Conservation (phyloP, 257 asterid genomes). For the Nicotiana tomentosiformis region DNA sequence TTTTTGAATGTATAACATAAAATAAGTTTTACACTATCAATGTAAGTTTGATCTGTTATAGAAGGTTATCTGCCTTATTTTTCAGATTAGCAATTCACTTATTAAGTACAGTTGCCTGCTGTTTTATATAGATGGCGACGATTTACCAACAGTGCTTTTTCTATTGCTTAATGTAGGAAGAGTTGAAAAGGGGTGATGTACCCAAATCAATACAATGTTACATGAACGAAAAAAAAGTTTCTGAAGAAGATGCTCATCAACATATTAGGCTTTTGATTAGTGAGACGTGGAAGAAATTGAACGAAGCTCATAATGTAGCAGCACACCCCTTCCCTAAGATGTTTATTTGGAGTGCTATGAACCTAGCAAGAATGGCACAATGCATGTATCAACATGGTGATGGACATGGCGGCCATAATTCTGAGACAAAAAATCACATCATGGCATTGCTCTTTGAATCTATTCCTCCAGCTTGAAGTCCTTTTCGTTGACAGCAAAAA, state of each 20-base stretch:
- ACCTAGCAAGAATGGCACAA: conserved; percentile 46
- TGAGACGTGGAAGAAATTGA: conserved; percentile 35
- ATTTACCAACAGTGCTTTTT: not conserved
- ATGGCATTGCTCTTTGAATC: conserved; percentile 28
- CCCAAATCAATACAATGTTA: conserved; percentile 36
- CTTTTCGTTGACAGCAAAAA: not conserved
- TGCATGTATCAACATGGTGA: conserved; percentile 53
- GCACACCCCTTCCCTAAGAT: conserved; percentile 10
- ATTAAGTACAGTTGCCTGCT: not conserved
- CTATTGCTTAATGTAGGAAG: not conserved
- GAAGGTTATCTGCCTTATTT: not conserved
- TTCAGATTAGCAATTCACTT: not conserved
- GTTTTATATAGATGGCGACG: too few species aligned
- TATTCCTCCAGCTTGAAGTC: conserved; percentile 6
- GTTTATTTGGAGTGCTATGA: conserved; percentile 21
- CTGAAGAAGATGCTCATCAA: conserved; percentile 23
- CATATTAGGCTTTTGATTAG: conserved; percentile 11
- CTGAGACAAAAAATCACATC: conserved; percentile 16
- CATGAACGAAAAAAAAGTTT: conserved; percentile 35
- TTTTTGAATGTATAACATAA: not conserved
- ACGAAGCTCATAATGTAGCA: conserved; percentile 3
- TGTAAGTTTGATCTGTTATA: not conserved
- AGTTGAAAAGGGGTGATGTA: conserved; percentile 26
- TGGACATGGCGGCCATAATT: conserved; percentile 38
- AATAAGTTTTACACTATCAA: not conserved